These are phyloP conservation scores for Pinus albicaulis DNA, from an alignment of 75 land plant genomes.

Conservation along the genomic window DNA sequence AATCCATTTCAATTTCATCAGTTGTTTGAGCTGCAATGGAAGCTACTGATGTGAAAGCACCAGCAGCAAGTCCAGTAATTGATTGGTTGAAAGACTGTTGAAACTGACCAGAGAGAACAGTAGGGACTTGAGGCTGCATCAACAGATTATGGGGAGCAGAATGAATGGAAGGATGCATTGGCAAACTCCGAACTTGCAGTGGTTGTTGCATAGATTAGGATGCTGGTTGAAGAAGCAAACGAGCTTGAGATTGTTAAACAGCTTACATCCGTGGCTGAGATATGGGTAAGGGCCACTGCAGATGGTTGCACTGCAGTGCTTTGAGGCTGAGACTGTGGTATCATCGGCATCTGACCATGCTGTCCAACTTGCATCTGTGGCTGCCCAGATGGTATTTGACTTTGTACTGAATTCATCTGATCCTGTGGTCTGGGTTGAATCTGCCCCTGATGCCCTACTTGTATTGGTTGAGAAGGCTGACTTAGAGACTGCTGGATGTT, in stretches of 20 bases:
- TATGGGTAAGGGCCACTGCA: not conserved
- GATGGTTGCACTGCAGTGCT: conserved; percentile 3
- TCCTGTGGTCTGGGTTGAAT: no score
- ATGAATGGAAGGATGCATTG: not conserved
- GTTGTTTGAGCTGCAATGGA: no score
- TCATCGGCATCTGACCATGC: no score
- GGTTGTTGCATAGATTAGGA: not conserved
- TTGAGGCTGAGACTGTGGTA: no score
- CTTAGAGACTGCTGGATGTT: no score
- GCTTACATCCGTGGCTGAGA: not conserved
- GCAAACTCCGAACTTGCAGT: not conserved
- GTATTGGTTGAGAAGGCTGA: no score
- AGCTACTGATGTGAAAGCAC: no score
- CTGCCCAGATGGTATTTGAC: conserved; percentile 18
- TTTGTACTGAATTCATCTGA: conserved; percentile 13
- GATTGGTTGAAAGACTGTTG: conserved; percentile 31
- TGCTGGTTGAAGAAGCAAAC: conserved; percentile 7
- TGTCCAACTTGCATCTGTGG: conserved; percentile 24
- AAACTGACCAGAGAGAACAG: conserved; percentile 10
- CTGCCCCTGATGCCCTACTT: no score
- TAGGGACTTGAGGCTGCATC: conserved; percentile 17
- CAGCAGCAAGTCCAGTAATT: conserved; percentile 6
- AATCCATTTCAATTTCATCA: no score
- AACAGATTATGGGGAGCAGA: conserved; percentile 1
- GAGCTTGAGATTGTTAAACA: conserved; percentile 11